Evolutionary conservation across 805 yeast genomes (phyloP).

Genomic region (Vanderwaltozyma verrucispora): DNA sequence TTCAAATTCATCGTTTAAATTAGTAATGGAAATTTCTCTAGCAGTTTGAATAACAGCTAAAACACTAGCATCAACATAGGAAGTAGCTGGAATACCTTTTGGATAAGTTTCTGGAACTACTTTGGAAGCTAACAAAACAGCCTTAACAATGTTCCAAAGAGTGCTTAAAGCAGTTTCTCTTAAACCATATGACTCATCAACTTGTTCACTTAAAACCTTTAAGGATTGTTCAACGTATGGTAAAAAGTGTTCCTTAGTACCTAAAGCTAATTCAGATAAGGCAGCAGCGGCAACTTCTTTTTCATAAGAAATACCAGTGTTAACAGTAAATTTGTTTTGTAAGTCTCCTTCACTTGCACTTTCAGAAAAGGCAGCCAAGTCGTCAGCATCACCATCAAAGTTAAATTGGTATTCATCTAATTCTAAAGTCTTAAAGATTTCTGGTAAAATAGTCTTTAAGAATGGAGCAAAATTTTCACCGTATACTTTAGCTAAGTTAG

Average conservation of each 20-base stretch:
- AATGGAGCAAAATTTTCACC: conserved; percentile 83
- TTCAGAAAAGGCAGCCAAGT: conserved; percentile 33
- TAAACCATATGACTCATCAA: conserved; percentile 81
- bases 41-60: conserved; percentile 53
- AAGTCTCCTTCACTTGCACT: conserved; percentile 50
- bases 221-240: conserved; percentile 65
- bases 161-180: conserved; percentile 77
- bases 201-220: conserved; percentile 54
- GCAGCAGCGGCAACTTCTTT: conserved; percentile 94
- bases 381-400: conserved; percentile 43
- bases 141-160: conserved; percentile 72
- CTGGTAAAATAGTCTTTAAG: conserved; percentile 73
- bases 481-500: conserved; percentile 90
- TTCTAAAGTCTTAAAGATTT: conserved; percentile 69
- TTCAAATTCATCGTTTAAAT: conserved; percentile 74
- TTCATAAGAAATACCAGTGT: conserved; percentile 91
- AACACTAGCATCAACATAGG: conserved; percentile 49
- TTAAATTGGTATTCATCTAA: conserved; percentile 76
- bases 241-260: conserved; percentile 73
- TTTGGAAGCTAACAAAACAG: conserved; percentile 46
- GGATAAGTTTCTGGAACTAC: conserved; percentile 44
- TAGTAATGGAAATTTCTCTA: conserved; percentile 51
- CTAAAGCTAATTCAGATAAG: conserved; percentile 75
- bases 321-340: conserved; percentile 69
- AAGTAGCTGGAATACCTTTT: conserved; percentile 50